Conservation (phyloP, 371 early-diverging fungal species). For the Mortierella sp. region DNA sequence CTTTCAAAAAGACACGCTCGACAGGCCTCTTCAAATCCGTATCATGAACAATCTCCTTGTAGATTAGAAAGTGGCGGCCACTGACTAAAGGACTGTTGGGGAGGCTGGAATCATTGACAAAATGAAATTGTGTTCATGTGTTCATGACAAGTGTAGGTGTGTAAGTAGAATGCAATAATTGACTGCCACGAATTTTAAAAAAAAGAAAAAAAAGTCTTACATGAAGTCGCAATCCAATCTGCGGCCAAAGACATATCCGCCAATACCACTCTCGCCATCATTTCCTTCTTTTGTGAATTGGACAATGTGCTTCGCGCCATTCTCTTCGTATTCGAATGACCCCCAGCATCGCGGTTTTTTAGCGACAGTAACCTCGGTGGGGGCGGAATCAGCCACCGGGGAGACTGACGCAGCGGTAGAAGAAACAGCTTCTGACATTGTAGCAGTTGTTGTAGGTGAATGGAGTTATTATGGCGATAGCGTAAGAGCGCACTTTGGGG, state of each 20-base stretch:
- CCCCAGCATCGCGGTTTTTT: constrained; percentile 44
- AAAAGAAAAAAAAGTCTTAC: constrained; percentile 37
- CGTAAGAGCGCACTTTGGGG: background rate
- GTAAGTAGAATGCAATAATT: background rate
- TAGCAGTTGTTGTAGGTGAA: background rate
- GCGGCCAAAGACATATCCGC: constrained; percentile 80
- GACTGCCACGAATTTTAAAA: too few relatives aligned
- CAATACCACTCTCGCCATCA: constrained; percentile 49
- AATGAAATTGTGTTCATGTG: constrained; percentile 20
- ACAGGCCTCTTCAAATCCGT: constrained; percentile 16
- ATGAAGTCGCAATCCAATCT: constrained; percentile 71
- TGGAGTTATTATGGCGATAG: background rate
- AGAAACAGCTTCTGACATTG: background rate
- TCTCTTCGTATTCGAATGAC: constrained; percentile 38
- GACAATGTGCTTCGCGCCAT: constrained; percentile 34
- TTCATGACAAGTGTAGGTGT: constrained; percentile 8
- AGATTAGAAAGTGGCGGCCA: constrained; percentile 82
- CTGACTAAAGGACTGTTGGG: constrained; percentile 66
- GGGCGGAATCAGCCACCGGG: background rate
- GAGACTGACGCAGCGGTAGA: background rate
- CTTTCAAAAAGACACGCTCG: constrained; percentile 45
- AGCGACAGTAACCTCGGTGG: background rate
- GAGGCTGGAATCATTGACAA: constrained; percentile 27
- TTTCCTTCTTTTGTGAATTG: constrained; percentile 52
- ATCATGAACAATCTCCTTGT: constrained; percentile 60